Evolutionary conservation across 176 grass and related monocot genomes (phyloP), one percentile per base, ranked within the genome.

Genomic region (Ananas comosus): DNA sequence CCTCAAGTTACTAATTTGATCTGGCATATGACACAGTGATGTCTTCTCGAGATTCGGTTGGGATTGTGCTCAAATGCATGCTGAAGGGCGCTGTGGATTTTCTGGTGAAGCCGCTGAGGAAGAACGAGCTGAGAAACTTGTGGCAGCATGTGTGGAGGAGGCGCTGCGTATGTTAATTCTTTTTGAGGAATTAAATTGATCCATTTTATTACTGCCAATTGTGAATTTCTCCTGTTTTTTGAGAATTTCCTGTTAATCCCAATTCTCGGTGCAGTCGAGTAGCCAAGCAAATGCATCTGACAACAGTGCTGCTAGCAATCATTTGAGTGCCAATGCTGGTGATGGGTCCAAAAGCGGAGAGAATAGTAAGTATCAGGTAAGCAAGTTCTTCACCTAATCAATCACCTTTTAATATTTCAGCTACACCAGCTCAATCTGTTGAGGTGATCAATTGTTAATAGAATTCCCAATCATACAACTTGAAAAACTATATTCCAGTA

Each of bases 71-170:
- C 21, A 99, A 93, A 64, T 99, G 89, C 77, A 93, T 99, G 94
- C 85, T 93, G 16, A 99, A 91, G 58, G 94, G 94, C 14, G 94
- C 94, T 0, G 89, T 78, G 23, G 94, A 99, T 78, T 99, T 99
- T 75, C 81, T 99, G 56, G 90, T 99, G 51, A 99, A 99, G 72
- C 90, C 94, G 11, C 78, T 93, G 49, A 86, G 90, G 75, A 99
- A 86, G 89, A 99, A 99, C 64, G 94, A 99, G 72, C 49, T 93
- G 65, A 73, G 82, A 18, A 99, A 93, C 82, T 87, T 99, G 65
- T 99, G 94, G 90, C 94, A 99, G 76, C 94, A 99, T 78, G 94
- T 99, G 53, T 99, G 94, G 94, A 93, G 94, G 75, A 82, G 89
- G n/a, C 87, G 93, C 51, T 79, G 81, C 51, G 94, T 99, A 99